phyloP scores from a whole-genome alignment of 2,329 filamentous ascomycete genomes.

The Colletotrichum lini region DNA sequence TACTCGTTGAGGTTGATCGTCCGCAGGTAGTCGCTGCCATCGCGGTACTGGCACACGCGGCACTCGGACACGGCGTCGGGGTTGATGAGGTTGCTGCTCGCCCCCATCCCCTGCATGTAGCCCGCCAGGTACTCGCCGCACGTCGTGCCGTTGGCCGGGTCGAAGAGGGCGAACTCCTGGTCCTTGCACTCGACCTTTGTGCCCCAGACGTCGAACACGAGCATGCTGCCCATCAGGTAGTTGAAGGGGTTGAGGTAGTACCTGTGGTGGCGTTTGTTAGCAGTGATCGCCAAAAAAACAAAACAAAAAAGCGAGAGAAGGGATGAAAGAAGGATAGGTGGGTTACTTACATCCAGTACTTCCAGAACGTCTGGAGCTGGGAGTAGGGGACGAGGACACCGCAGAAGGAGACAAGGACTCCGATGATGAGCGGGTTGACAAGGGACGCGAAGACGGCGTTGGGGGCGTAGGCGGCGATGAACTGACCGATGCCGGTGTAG shows the following conservation, averaged over 20 bases:
- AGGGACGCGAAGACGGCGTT: constrained; percentile 73
- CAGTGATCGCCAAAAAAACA: too few species aligned
- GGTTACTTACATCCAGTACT: constrained; percentile 61
- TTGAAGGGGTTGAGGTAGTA: constrained; percentile 67
- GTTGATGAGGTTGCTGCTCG: constrained; percentile 68
- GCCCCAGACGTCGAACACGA: constrained; percentile 67
- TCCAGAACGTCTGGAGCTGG: constrained; percentile 77
- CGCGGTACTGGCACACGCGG: constrained; percentile 72
- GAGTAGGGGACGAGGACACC: constrained; percentile 80
- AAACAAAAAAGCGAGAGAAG: too few species aligned
- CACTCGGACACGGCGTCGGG: constrained; percentile 70
- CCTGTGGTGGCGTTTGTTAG: too few species aligned
- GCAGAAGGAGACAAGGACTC: constrained; percentile 78
- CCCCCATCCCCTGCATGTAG: constrained; percentile 66
- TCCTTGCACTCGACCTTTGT: constrained; percentile 61
- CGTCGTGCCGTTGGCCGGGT: constrained; percentile 65
- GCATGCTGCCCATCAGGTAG: constrained; percentile 71
- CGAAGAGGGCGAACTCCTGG: constrained; percentile 65
- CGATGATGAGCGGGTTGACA: constrained; percentile 69
- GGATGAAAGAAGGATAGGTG: too few species aligned
- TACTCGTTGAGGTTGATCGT: constrained; percentile 73
- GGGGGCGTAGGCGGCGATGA: constrained; percentile 74
- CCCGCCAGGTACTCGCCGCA: constrained; percentile 70
- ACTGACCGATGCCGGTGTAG: constrained; percentile 74
- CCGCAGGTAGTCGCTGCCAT: constrained; percentile 71